Conservation (phyloP, 78 protist species). For the Speleostelium caveatum region DNA sequence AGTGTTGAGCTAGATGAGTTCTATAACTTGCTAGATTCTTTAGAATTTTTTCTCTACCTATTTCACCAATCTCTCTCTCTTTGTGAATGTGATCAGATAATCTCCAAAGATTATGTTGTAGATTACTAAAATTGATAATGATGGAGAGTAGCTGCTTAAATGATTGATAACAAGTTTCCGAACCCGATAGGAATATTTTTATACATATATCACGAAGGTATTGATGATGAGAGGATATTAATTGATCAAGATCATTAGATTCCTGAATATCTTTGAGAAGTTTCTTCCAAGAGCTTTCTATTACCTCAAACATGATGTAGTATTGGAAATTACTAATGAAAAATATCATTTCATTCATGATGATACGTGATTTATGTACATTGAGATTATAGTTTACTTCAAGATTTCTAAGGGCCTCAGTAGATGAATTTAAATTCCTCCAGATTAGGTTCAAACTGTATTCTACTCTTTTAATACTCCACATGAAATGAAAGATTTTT, state of each 20-base stretch:
- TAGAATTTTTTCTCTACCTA: neutral
- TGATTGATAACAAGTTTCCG: slow-evolving; percentile 32
- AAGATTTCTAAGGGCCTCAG: neutral
- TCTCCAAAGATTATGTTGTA: slow-evolving; percentile 5
- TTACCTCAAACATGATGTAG: slow-evolving; percentile 86
- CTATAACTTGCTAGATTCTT: slow-evolving; percentile 17
- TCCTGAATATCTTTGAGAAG: slow-evolving; percentile 7
- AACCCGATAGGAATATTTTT: slow-evolving; percentile 33
- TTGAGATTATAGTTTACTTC: neutral
- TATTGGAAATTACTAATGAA: slow-evolving; percentile 79
- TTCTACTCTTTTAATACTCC: slow-evolving; percentile 82
- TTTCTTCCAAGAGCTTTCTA: slow-evolving; percentile 80
- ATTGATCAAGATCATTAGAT: slow-evolving; percentile 67
- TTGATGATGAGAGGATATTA: slow-evolving; percentile 69
- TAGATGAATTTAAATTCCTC: slow-evolving; percentile 16
- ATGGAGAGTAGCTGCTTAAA: slow-evolving; percentile 19
- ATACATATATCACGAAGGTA: slow-evolving; percentile 52
- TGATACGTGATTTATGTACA: slow-evolving; percentile 40
- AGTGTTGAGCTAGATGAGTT: neutral
- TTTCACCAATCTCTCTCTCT: neutral
- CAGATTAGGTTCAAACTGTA: slow-evolving; percentile 55
- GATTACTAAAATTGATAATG: slow-evolving; percentile 17
- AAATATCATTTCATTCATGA: slow-evolving; percentile 79
- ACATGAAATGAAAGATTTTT: slow-evolving; percentile 71
- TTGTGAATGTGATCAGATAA: slow-evolving; percentile 15